These are phyloP conservation scores for Sordariomycetes sp. DNA, from an alignment of 2,329 filamentous ascomycete genomes.

Conservation along the genomic window DNA sequence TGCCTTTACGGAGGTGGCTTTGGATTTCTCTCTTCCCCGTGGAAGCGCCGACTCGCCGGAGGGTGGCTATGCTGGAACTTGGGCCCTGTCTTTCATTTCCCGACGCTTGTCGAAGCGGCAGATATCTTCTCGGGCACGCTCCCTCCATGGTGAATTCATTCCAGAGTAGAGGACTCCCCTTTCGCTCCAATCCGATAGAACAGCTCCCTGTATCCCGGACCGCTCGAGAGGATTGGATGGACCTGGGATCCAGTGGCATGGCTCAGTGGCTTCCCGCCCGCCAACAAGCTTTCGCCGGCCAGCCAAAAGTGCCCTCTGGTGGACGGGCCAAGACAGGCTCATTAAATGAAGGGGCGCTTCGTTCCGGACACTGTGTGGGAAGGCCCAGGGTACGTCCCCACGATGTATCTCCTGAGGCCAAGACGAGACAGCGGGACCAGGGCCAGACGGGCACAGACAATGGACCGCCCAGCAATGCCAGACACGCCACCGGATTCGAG, in stretches of 20 bases:
- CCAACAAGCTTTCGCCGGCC: neutral
- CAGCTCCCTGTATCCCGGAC: neutral
- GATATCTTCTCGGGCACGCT: too few species aligned
- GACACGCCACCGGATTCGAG: neutral
- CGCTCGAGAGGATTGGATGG: neutral
- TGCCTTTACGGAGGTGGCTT: neutral
- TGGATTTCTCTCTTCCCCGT: too few species aligned
- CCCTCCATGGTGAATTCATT: too few species aligned
- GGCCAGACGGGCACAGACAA: neutral
- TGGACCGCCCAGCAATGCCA: neutral
- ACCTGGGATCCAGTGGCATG: neutral
- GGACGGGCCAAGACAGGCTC: neutral
- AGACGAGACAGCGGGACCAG: too few species aligned
- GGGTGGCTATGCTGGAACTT: too few species aligned
- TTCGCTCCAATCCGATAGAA: neutral
- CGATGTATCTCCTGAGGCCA: neutral
- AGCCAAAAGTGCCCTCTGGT: neutral
- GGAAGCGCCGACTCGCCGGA: too few species aligned
- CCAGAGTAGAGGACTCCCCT: neutral
- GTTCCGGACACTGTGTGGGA: neutral
- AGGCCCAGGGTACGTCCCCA: neutral
- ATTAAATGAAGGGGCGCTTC: neutral
- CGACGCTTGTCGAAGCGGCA: too few species aligned
- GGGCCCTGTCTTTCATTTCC: too few species aligned
- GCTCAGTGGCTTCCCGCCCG: neutral